These are phyloP conservation scores for Arbutus unedo DNA, from an alignment of 148 eudicot species.

Conservation along the genomic window DNA sequence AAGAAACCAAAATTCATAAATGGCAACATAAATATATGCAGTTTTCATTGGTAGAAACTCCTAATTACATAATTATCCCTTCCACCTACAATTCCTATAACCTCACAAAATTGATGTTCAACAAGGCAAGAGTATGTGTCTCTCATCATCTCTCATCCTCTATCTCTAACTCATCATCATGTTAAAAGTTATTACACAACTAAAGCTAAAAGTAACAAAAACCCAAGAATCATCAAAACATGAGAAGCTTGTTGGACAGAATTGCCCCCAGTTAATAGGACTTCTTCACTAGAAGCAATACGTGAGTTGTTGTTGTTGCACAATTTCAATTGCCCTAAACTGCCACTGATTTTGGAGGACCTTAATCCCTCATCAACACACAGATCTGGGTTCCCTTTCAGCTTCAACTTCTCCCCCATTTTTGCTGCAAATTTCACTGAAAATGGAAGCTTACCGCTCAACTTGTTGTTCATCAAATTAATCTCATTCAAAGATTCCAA, in stretches of 20 bases:
- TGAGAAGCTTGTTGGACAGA: conserved; percentile 13
- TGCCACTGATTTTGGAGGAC: conserved; percentile 23
- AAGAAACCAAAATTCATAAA: neutral
- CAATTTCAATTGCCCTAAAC: conserved; percentile 33
- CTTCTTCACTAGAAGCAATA: conserved; percentile 26
- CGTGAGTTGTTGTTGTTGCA: conserved; percentile 29
- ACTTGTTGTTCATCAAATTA: conserved; percentile 55
- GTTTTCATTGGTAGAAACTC: neutral
- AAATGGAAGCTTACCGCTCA: conserved; percentile 68
- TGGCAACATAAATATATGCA: neutral
- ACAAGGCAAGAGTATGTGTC: neutral
- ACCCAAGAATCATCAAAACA: conserved; percentile 18
- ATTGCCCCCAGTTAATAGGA: conserved; percentile 26
- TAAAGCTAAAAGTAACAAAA: conserved; percentile 12
- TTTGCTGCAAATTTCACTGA: conserved; percentile 37
- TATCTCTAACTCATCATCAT: neutral
- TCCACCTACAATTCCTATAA: neutral
- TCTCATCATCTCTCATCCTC: neutral
- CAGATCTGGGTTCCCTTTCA: conserved; percentile 61
- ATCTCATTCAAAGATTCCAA: conserved; percentile 56
- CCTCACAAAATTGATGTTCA: conserved; percentile 3
- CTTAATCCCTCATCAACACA: conserved; percentile 53
- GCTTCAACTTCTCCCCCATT: conserved; percentile 52
- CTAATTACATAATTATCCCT: conserved; percentile 18
- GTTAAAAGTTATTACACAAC: conserved; percentile 2